Base-by-base conservation (phyloP, 441 rosid genomes). In the Mallotus japonicus region DNA sequence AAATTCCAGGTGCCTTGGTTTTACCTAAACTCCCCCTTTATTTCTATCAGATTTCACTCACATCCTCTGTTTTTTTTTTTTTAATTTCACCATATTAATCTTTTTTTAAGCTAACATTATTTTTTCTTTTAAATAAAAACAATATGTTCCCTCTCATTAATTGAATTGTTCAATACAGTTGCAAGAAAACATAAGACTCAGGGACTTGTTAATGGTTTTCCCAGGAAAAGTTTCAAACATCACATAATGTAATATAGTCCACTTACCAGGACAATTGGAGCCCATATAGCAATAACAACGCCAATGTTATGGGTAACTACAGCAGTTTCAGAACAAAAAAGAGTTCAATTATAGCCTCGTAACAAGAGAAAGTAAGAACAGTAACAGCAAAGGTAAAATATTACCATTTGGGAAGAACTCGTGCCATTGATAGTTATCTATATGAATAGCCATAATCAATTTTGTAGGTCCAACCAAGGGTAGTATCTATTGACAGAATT, bases 281-380 rank as follows among this genome's bases (percentile, higher is more conserved):
- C 88, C 99, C 99, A 96, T 81, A 96, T 87, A 62, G 98, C 90
- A 81, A 96, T 87, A 46, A 96, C 82, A 53, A 93, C 92, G 54
- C 97, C 97, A 28, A 90, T 87, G 86, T 96, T 96, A 78, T 86
- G 81, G 69, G 89, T 84, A 75, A 78, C 98, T 93, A 78, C 84
- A 87, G 47, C 66, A 77, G 67, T 74, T 71, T 67, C 73, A 86
- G 59, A 72, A 74, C 55, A 57, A 24, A 19, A 69, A 14, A 75
- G 67, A 72, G 80, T 55, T 71, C 66, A 71, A 54, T 64, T 51
- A 76, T 66, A 80, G 70, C 75, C 63, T 42, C 65, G 65, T 28
- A 59, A 50, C 0, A 50, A 24, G 19, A 37, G 24, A 65, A 76
- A 66, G 69, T 62, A 71, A 15, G 50, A 68, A 82, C 6, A 65